Base-by-base conservation (phyloP, 805 yeast genomes). In the Ascoidea asiatica region DNA sequence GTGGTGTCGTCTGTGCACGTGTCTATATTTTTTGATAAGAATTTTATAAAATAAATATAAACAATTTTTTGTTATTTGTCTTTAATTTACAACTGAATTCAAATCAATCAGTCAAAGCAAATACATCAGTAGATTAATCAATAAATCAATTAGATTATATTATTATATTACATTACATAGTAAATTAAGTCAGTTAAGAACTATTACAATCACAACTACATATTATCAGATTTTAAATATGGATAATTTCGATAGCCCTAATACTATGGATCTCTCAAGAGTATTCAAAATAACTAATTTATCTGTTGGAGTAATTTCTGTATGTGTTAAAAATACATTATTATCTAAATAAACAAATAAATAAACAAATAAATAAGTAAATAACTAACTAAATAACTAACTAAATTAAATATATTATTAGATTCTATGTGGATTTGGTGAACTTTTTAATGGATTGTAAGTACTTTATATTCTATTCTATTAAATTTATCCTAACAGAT, bases 271-370 rank as follows among this genome's bases (percentile, higher is more conserved):
- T 50, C 61, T 66, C 42, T 59, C 64, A 43, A 65, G 67, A 6
- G 67, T 63, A 18, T 76, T 75, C 57, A 72, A 65, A 47, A 66
- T 65, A 11, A 68, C 72, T 48, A 81, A 81, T 55, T 53, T 81
- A 42, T 53, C 67, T 1, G 78, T 80, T 22, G 81, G 82, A 3
- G 67, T 66, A 1, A 52, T 77, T 38, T 52, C 79, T 2, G 79
- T 77, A 20, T 19, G 41, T 20, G 21, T 13, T 39, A 17, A 8
- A 39, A 19, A 19, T 7, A 17, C 6, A 8, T 39, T 3, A 4
- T 17, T 19, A n/a, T 33, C 6, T 3, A 15, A 7, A 41, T 17
- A 36, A 15, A 15, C n/a, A 8, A 29, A 13, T n/a, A 4, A 40
- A 7, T 6, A 36, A 5, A 15, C 21, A 40, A 13, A 13, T 17